These are phyloP conservation scores for Aspergillus viridinutans DNA, from an alignment of 2,329 filamentous ascomycete species.

Conservation along the genomic window DNA sequence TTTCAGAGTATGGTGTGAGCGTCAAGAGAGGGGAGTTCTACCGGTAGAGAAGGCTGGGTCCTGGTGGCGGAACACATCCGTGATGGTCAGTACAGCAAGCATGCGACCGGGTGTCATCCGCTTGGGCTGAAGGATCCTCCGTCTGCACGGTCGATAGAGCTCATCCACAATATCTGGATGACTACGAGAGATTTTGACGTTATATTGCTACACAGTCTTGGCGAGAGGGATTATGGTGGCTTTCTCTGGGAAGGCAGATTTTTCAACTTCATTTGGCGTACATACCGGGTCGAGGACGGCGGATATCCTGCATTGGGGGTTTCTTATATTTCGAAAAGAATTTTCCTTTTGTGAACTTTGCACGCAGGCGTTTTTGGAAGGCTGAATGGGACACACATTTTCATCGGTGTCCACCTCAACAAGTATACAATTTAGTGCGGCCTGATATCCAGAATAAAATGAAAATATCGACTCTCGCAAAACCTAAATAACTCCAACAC, in stretches of 20 bases:
- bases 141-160: too few species aligned
- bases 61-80: not conserved
- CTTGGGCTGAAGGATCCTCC: too few species aligned
- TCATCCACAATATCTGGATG: not conserved
- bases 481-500: not conserved
- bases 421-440: not conserved
- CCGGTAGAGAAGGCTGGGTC: constrained; percentile 49
- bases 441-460: not conserved
- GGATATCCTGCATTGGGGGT: constrained; percentile 15
- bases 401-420: not conserved
- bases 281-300: constrained; percentile 8
- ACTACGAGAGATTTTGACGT: not conserved
- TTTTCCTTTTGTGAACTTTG: constrained; percentile 3
- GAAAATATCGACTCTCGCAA: not conserved
- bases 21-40: constrained; percentile 98
- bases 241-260: not conserved
- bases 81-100: not conserved
- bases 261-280: constrained; percentile 8
- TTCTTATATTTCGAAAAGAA: constrained; percentile 12
- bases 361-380: constrained; percentile 8
- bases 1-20: constrained; percentile 95
- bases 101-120: too few species aligned
- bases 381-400: not conserved
- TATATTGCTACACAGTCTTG: not conserved
- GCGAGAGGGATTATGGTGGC: not conserved